Evolutionary conservation across 768 basidiomycete species (phyloP).

Genomic region (Chalciporus piperatus): DNA sequence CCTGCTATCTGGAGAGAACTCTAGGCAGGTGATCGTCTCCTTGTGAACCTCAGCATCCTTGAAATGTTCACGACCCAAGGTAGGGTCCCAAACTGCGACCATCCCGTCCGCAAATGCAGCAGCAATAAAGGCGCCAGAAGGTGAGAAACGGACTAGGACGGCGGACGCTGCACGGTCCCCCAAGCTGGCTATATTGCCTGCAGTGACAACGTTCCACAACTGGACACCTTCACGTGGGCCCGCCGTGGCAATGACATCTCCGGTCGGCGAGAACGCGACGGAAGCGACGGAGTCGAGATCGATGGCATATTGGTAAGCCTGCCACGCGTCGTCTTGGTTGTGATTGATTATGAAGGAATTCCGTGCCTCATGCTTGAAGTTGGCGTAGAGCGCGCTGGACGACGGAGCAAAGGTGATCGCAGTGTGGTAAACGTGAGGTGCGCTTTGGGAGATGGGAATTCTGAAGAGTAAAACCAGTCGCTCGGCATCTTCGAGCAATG

Average conservation of each 20-base stretch:
- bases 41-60: slow-evolving; percentile 12
- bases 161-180: slow-evolving; percentile 11
- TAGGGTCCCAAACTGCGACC: slow-evolving; percentile 20
- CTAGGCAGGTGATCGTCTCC: slow-evolving; percentile 17
- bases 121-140: slow-evolving; percentile 19
- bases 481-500: slow-evolving; percentile 11
- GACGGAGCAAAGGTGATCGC: slow-evolving; percentile 9
- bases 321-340: slow-evolving; percentile 2
- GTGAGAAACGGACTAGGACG: slow-evolving; percentile 16
- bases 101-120: slow-evolving; percentile 16
- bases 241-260: slow-evolving; percentile 15
- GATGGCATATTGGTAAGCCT: slow-evolving; percentile 5
- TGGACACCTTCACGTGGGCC: slow-evolving; percentile 16
- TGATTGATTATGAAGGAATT: background rate
- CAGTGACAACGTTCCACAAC: slow-evolving; percentile 21
- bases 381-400: slow-evolving; percentile 6
- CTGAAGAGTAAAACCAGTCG: slow-evolving; percentile 12
- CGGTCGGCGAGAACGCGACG: slow-evolving; percentile 13
- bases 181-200: slow-evolving; percentile 18
- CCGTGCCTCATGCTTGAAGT: slow-evolving; percentile 12
- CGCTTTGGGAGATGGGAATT: slow-evolving; percentile 11
- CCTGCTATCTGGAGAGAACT: slow-evolving; percentile 13
- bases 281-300: slow-evolving; percentile 5
- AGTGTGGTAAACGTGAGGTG: slow-evolving; percentile 12
- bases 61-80: slow-evolving; percentile 15